Percentiles rank a stretch among this genome's conserved stretches.
phyloP scores from a whole-genome alignment of 768 basidiomycete species.

The Russula sp. region DNA sequence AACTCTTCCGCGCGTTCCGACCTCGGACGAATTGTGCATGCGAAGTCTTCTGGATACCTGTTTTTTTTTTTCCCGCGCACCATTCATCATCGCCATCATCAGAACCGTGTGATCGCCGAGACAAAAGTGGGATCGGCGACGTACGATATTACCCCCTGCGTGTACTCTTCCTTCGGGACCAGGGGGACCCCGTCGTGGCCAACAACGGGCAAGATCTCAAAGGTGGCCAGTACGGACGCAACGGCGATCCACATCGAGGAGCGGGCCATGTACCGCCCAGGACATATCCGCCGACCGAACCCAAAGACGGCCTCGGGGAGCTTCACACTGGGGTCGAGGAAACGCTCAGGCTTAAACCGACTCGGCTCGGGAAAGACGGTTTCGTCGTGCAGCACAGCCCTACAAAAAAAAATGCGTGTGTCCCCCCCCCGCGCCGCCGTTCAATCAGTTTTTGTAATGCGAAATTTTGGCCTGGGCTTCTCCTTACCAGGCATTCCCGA shows the following conservation, averaged over 20 bases:
- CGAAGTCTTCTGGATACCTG: slow-evolving; percentile 26
- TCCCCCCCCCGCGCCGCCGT: too few relatives aligned
- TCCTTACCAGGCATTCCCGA: slow-evolving; percentile 25
- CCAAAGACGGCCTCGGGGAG: slow-evolving; percentile 11
- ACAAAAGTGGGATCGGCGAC: background rate
- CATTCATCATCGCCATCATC: background rate
- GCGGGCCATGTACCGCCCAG: slow-evolving; percentile 19
- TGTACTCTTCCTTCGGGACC: slow-evolving; percentile 11
- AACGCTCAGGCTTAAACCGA: slow-evolving; percentile 19
- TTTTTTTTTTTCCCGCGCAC: background rate
- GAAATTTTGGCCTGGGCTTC: background rate
- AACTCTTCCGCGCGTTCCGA: slow-evolving; percentile 16
- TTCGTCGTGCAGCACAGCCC: slow-evolving; percentile 20
- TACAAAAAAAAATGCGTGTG: background rate
- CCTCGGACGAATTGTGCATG: slow-evolving; percentile 26
- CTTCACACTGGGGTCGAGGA: slow-evolving; percentile 11
- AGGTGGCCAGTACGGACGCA: slow-evolving; percentile 12
- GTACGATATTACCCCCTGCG: slow-evolving; percentile 15
- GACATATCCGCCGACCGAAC: slow-evolving; percentile 21
- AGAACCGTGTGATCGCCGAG: background rate
- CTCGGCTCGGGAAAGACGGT: slow-evolving; percentile 12
- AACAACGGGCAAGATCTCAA: slow-evolving; percentile 7
- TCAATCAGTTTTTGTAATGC: background rate
- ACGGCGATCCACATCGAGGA: slow-evolving; percentile 18
- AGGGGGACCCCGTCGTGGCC: background rate